phyloP scores from a whole-genome alignment of 805 yeast species.

The Candida argentea region DNA sequence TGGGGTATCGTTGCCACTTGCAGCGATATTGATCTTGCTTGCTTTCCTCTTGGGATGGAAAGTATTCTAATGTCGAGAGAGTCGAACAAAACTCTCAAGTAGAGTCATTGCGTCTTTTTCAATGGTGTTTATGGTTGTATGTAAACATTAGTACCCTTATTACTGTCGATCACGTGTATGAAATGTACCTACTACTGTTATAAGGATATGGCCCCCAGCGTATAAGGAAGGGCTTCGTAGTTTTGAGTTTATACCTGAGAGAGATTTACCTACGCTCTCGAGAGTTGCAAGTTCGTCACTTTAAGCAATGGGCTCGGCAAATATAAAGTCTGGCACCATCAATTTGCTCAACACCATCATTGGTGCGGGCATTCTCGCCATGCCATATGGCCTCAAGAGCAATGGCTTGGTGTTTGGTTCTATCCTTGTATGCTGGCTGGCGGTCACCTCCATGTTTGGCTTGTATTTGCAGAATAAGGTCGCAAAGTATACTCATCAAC shows the following conservation, averaged over 20 bases:
- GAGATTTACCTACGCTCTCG: too few relatives aligned
- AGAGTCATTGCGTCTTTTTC: too few relatives aligned
- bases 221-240: too few relatives aligned
- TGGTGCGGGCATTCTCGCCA: constrained; percentile 72
- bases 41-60: constrained; percentile 66
- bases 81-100: too few relatives aligned
- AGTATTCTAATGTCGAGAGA: too few relatives aligned
- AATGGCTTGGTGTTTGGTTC: constrained; percentile 58
- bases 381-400: constrained; percentile 61
- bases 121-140: too few relatives aligned
- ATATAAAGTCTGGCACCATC: constrained; percentile 23
- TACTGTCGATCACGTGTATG: too few relatives aligned
- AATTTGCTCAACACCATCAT: constrained; percentile 68
- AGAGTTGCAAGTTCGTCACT: neutral
- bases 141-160: too few relatives aligned
- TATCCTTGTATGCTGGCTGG: constrained; percentile 47
- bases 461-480: constrained; percentile 51
- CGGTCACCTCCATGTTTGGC: constrained; percentile 58
- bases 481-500: constrained; percentile 40
- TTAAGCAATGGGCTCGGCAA: constrained; percentile 8
- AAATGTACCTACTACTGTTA: too few relatives aligned
- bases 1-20: constrained; percentile 47
- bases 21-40: constrained; percentile 34
- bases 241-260: too few relatives aligned
- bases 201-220: too few relatives aligned